Base-by-base conservation (phyloP, 345 rosid species). In the Gossypium bickii region DNA sequence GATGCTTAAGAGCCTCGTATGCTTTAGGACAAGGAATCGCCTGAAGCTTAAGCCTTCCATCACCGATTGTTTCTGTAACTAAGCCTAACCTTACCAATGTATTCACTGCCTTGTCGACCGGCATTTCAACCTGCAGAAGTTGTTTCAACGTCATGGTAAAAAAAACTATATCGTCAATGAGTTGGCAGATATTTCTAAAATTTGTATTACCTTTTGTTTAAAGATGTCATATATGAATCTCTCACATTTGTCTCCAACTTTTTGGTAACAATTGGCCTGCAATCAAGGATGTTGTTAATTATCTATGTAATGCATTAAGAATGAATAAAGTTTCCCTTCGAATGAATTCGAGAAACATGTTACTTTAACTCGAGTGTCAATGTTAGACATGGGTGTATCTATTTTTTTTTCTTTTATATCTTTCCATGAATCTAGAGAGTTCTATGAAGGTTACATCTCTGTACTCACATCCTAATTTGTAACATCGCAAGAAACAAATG, bases 121-220 rank as follows among this genome's bases (percentile, higher is more conserved):
- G 97, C 96, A 94, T 88, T 75, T 94, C 93, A 20, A 91, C 97
- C 97, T 93, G 86, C 82, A 80, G 12, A 47, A 22, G 20, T 70
- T 52, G 13, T 59, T 67, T 75, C 71, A 67, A 67, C 27, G 18
- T 43, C 5, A 38, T 69, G 20, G 73, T 18, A 43, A 67, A 43
- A 17, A 49, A 8, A 76, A 77, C 63, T 52, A 76, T 29, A 77
- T 57, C 27, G 55, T 45, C 60, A 34, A 34, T 53, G 5, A 34
- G 12, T 61, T 52, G 25, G 29, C 52, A 9, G 64, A 24, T 6
- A 72, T 16, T 63, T n/a, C 9, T n/a, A 47, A 64, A 57, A 10
- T 18, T 7, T 34, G 17, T 18, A 56, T 69, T 78, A 93, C 98
- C 94, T 90, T 88, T 71, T 75, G 83, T 72, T 84, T 90, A 70